Evolutionary conservation across 441 rosid genomes (phyloP), one percentile per base, ranked within the genome.

Genomic region (Erysimum pusillum): DNA sequence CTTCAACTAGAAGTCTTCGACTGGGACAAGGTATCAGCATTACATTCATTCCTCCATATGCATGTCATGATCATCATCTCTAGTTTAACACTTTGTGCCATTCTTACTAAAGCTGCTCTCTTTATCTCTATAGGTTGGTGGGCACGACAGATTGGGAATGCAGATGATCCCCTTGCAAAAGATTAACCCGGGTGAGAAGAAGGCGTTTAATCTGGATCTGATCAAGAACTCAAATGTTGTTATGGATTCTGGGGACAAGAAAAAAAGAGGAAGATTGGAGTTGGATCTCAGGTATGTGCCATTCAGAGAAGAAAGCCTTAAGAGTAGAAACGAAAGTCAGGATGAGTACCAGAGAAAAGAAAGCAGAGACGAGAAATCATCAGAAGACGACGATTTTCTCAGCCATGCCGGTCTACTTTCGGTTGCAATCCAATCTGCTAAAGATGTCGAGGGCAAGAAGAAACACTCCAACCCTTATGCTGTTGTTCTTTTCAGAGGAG

Each of bases 111-210:
- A 57, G 25, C 65, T 51, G 31, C 20, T 63, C 17, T 69, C 34
- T 42, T 20, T 8, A 38, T 64, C 61, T 8, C 57, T 38, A 14
- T 82, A 90, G 97, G 89, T 93, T 1, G 96, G 98, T 9, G 86
- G 87, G 38, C 96, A 92, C 9, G 98, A 92, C 81, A 81, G 86
- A 79, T 79, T 92, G 77, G 98, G 98, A 74, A 88, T 87, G 91
- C 96, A 91, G 71, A 45, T 86, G 57, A 79, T 92, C 73, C 95
- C 98, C 2, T 80, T 92, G 71, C 78, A 88, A 46, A 73, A 65
- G 61, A 78, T 92, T 31, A 76, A 72, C 5, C 85, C 91, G 17
- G 74, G 87, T 2, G 93, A 91, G 76, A 83, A 67, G 32, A 84
- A 70, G 79, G 86, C 52, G 71, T 85, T 92, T 54, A 86, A 78